Base-by-base conservation (phyloP, 1,284 basidiomycete species). In the Irpex rosettiformis region DNA sequence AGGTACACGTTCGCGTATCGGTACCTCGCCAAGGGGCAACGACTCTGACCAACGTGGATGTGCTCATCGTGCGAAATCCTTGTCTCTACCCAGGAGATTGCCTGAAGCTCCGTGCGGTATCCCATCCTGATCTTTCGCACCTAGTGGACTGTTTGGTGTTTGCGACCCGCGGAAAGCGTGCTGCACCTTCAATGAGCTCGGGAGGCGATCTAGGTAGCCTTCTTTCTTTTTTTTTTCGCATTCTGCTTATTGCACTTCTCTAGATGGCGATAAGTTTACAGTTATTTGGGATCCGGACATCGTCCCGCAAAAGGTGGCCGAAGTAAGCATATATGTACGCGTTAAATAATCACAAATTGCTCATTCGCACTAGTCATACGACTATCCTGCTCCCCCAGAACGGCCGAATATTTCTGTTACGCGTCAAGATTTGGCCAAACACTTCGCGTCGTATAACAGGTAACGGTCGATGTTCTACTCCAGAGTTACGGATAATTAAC, bases 71-170 rank as follows among this genome's bases (percentile, higher is more conserved):
- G 3, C 74, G 84, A 25, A 88, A 88, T 65, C 86, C 86, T 0
- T 88, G 85, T 63, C 73, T 87, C 30, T 83, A 88, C 69, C 85
- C 85, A 28, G 85, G 85, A 30, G 85, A 87, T 66, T 84, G 82
- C 58, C 67, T 88, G 54, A 88, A 87, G 65, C 72, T 87, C 0
- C 73, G 84, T 18, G 85, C 85, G 0, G 84, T 81, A 0, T 66
- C 80, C 54, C 72, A 82, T 61, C 73, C 76, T 3, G 67, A 73
- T 24, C 68, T 87, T 13, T 67, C 74, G 2, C 84, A 87, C 65
- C 75, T 88, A 0, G 77, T 84, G 0, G 85, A 88, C 58, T 88
- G 85, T 61, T 72, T 88, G 10, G 84, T 88, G 0, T 88, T 88
- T 62, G 79, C 86, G 1, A 78, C 79, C 0, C 79, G 81, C 16